Conservation (phyloP, 2,329 filamentous ascomycete species). For the Xylaria sp. region DNA sequence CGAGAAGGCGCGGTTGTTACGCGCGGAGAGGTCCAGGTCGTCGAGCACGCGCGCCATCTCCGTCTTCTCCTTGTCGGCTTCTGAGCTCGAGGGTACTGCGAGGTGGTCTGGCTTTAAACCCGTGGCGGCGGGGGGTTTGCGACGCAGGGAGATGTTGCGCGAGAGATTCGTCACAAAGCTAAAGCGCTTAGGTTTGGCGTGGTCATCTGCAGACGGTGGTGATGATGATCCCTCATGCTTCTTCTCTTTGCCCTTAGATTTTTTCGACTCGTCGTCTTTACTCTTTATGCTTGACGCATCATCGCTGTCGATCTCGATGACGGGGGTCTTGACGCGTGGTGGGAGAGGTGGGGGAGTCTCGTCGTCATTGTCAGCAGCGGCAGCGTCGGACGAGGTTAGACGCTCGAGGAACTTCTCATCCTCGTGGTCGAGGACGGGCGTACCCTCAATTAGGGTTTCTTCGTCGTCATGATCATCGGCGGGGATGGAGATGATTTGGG, state of each 20-base stretch:
- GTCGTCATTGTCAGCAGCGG: slow-evolving; percentile 53
- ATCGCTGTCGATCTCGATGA: slow-evolving; percentile 62
- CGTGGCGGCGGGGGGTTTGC: slow-evolving; percentile 46
- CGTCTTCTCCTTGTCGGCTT: slow-evolving; percentile 63
- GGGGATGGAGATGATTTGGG: slow-evolving; percentile 47
- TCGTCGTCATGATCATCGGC: slow-evolving; percentile 20
- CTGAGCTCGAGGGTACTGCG: slow-evolving; percentile 50
- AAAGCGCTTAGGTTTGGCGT: slow-evolving; percentile 51
- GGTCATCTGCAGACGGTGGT: not conserved
- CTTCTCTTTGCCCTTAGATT: slow-evolving; percentile 52
- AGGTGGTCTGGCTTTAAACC: slow-evolving; percentile 50
- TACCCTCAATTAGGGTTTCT: slow-evolving; percentile 40
- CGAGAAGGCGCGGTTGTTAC: slow-evolving; percentile 87
- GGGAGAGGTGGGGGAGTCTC: slow-evolving; percentile 65
- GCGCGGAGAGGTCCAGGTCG: slow-evolving; percentile 81
- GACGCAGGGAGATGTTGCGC: slow-evolving; percentile 47
- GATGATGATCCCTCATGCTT: slow-evolving; percentile 30
- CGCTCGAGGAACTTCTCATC: slow-evolving; percentile 69
- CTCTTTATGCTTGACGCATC: slow-evolving; percentile 50
- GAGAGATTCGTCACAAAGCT: slow-evolving; percentile 52
- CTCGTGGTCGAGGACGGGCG: slow-evolving; percentile 64
- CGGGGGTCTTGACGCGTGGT: slow-evolving; percentile 62
- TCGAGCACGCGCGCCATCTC: slow-evolving; percentile 86
- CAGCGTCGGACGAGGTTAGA: slow-evolving; percentile 56
- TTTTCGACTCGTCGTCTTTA: slow-evolving; percentile 44